phyloP scores from a whole-genome alignment of 768 basidiomycete species.

The Boletus fagicola region DNA sequence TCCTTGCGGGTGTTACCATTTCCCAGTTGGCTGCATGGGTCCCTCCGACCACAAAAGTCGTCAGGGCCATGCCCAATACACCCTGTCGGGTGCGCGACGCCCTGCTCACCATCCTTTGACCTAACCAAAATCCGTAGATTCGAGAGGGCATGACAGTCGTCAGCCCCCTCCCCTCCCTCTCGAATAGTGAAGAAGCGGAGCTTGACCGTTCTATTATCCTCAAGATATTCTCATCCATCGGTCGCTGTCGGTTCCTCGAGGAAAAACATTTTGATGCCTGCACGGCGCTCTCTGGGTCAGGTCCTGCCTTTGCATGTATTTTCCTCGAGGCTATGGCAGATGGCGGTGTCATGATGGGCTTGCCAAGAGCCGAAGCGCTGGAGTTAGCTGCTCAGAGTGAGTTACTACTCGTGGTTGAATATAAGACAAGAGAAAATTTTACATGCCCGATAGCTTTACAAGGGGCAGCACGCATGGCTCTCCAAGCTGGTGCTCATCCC shows the following conservation, averaged over 20 bases:
- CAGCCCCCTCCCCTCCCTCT: slow-evolving; percentile 60
- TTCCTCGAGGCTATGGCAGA: slow-evolving; percentile 99
- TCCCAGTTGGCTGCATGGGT: slow-evolving; percentile 76
- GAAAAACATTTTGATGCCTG: slow-evolving; percentile 99
- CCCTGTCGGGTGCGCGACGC: slow-evolving; percentile 76
- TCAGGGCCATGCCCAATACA: slow-evolving; percentile 98
- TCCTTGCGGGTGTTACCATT: slow-evolving; percentile 95
- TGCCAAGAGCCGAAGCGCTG: slow-evolving; percentile 89
- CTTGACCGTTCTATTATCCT: slow-evolving; percentile 72
- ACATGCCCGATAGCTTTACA: slow-evolving; percentile 66
- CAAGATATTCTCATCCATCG: slow-evolving; percentile 96
- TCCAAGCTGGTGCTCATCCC: slow-evolving; percentile 87
- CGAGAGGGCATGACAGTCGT: slow-evolving; percentile 99
- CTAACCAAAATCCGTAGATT: slow-evolving; percentile 55
- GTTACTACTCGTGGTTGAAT: slow-evolving; percentile 22
- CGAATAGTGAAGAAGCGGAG: slow-evolving; percentile 41
- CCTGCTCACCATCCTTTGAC: background rate
- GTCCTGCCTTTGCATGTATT: slow-evolving; percentile 95
- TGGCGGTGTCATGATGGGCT: slow-evolving; percentile 99
- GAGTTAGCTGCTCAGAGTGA: slow-evolving; percentile 95
- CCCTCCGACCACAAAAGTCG: slow-evolving; percentile 71
- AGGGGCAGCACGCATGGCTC: slow-evolving; percentile 93
- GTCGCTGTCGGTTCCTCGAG: slow-evolving; percentile 91
- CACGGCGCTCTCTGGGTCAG: slow-evolving; percentile 93
- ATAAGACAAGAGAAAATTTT: background rate